A percentile compares a stretch with the other conserved stretches of the same genome.
phyloP scores from a whole-genome alignment of 257 asterid genomes.

The Solanum sparsipilum region DNA sequence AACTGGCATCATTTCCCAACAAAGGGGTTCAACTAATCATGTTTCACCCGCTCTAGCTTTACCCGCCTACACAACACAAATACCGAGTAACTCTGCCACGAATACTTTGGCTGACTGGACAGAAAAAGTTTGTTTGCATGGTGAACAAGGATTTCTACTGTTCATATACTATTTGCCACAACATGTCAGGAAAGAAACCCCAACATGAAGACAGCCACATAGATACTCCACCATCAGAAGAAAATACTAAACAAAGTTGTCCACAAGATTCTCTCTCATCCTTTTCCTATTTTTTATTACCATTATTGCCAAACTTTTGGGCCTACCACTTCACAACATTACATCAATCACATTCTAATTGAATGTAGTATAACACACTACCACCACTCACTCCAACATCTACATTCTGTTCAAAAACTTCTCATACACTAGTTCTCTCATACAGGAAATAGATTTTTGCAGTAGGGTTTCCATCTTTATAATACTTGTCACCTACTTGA shows the following conservation, averaged over 20 bases:
- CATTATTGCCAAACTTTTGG: conserved; percentile 27
- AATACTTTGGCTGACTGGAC: neutral
- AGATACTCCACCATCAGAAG: conserved; percentile 27
- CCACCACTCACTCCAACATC: conserved; percentile 38
- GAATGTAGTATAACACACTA: conserved; percentile 15
- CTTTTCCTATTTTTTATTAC: conserved; percentile 18
- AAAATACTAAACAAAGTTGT: conserved; percentile 4
- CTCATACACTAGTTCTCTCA: conserved; percentile 19
- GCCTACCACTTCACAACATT: conserved; percentile 37
- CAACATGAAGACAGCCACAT: conserved; percentile 30
- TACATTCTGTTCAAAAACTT: conserved; percentile 28
- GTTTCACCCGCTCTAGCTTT: neutral
- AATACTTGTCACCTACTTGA: conserved; percentile 20
- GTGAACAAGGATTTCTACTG: neutral
- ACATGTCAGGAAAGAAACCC: conserved; percentile 9
- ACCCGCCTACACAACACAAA: neutral
- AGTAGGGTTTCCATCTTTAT: conserved; percentile 33
- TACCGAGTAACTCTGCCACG: neutral
- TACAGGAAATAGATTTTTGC: conserved; percentile 17
- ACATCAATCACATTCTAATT: conserved; percentile 12
- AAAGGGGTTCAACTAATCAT: neutral
- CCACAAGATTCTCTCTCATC: neutral
- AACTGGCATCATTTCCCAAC: neutral
- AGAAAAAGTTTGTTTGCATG: neutral
- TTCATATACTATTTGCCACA: conserved; percentile 6